These are phyloP conservation scores for Scleromitrula shiraiana DNA, from an alignment of 2,329 filamentous ascomycete genomes.

Conservation along the genomic window DNA sequence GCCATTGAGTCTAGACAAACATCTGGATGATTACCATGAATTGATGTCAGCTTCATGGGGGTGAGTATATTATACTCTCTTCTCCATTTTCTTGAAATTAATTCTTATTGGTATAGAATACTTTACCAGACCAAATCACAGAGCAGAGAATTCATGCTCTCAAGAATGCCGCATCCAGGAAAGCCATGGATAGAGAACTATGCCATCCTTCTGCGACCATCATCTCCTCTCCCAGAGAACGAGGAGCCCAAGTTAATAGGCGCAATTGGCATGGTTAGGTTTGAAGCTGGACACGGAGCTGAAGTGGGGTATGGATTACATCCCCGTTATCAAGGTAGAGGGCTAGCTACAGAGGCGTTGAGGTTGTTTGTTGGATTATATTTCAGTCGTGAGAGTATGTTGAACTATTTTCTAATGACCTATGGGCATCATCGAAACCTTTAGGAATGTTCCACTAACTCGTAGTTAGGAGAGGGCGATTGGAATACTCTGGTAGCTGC, in stretches of 20 bases:
- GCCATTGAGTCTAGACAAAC: slow-evolving; percentile 14
- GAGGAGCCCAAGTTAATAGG: slow-evolving; percentile 14
- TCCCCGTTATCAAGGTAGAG: slow-evolving; percentile 12
- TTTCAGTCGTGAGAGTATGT: slow-evolving; percentile 7
- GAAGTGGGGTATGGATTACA: slow-evolving; percentile 18
- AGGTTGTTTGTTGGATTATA: slow-evolving; percentile 11
- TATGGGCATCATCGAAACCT: no score
- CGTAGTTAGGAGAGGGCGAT: neutral
- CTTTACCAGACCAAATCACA: neutral
- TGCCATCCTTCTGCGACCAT: slow-evolving; percentile 17
- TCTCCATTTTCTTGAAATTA: no score
- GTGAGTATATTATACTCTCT: no score
- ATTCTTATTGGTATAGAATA: neutral
- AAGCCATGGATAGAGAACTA: slow-evolving; percentile 17
- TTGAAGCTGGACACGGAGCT: slow-evolving; percentile 11
- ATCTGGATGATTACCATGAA: slow-evolving; percentile 17
- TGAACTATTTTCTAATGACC: neutral
- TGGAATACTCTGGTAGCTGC: slow-evolving; percentile 9
- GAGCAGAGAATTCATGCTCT: slow-evolving; percentile 9
- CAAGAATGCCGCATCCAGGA: slow-evolving; percentile 4
- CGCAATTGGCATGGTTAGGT: slow-evolving; percentile 10
- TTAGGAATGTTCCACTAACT: no score
- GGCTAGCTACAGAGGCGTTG: slow-evolving; percentile 18
- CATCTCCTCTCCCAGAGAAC: neutral
- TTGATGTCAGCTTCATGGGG: no score